Evolutionary conservation across 306 rosid species (phyloP).

Genomic region (Begonia peltatifolia): DNA sequence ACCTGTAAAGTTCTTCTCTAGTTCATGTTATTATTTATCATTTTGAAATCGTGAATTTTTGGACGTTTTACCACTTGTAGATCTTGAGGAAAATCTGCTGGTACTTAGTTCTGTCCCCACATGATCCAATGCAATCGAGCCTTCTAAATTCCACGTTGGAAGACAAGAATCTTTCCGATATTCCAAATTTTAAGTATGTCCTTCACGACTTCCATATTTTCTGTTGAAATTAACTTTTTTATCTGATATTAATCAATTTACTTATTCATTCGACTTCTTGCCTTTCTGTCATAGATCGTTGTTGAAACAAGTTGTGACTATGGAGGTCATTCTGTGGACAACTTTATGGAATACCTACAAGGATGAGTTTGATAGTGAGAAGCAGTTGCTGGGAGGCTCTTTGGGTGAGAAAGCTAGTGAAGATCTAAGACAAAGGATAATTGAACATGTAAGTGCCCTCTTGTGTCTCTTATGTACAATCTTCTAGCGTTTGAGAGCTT

Average conservation of each 20-base stretch:
- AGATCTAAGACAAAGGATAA: slow-evolving; percentile 73
- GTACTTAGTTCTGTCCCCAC: slow-evolving; percentile 74
- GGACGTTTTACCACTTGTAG: slow-evolving; percentile 17
- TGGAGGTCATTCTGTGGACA: slow-evolving; percentile 91
- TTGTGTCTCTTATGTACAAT: not conserved
- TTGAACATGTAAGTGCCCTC: slow-evolving; percentile 54
- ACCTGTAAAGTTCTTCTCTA: slow-evolving; percentile 26
- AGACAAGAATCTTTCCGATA: slow-evolving; percentile 68
- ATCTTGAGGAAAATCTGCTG: slow-evolving; percentile 81
- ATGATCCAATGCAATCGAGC: slow-evolving; percentile 89
- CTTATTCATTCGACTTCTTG: not conserved
- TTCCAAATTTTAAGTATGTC: slow-evolving; percentile 50
- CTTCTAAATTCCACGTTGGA: slow-evolving; percentile 82
- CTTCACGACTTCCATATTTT: not conserved
- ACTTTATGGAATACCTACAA: slow-evolving; percentile 58
- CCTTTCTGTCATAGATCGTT: slow-evolving; percentile 29
- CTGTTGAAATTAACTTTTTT: not conserved
- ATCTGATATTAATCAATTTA: not conserved
- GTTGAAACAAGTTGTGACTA: slow-evolving; percentile 68
- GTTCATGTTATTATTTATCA: not conserved
- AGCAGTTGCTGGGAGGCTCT: slow-evolving; percentile 48
- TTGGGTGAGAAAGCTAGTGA: slow-evolving; percentile 77
- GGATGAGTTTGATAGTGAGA: slow-evolving; percentile 64
- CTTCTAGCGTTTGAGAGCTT: slow-evolving; percentile 1
- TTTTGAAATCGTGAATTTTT: slow-evolving; percentile 2